These are phyloP conservation scores for Stephanodiscus triporus DNA, from an alignment of 108 stramenopile genomes.

Conservation along the genomic window DNA sequence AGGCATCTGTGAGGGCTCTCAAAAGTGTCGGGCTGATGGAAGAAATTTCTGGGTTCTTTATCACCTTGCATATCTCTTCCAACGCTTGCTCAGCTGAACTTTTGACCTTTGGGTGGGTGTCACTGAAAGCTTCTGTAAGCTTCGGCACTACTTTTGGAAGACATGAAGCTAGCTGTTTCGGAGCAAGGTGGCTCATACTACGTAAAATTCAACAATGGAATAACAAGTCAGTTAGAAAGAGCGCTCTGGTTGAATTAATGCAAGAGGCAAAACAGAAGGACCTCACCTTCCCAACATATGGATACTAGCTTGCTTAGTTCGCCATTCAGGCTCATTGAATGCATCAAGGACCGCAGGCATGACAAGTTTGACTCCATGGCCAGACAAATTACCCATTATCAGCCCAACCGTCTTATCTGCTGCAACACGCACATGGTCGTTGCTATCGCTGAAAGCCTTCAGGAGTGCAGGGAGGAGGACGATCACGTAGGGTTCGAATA, in stretches of 20 bases:
- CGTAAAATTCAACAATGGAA: not conserved
- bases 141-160: constrained; percentile 98
- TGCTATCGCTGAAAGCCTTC: constrained; percentile 91
- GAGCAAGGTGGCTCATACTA: constrained; percentile 96
- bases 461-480: constrained; percentile 95
- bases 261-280: not conserved
- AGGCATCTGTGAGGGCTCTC: constrained; percentile 93
- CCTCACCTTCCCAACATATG: constrained; percentile 87
- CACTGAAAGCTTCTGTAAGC: constrained; percentile 94
- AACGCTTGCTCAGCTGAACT: constrained; percentile 90
- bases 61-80: constrained; percentile 94
- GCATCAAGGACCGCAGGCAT: constrained; percentile 95
- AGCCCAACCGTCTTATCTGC: constrained; percentile 83
- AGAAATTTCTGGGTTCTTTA: constrained; percentile 96
- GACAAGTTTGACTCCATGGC: constrained; percentile 96
- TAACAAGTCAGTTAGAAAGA: not conserved
- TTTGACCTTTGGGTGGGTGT: constrained; percentile 98
- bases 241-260: not conserved
- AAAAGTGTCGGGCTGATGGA: constrained; percentile 76
- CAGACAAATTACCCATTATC: constrained; percentile 97
- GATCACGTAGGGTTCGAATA: constrained; percentile 99
- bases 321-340: constrained; percentile 94
- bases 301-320: constrained; percentile 96
- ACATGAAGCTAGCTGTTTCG: constrained; percentile 95
- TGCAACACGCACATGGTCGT: constrained; percentile 92